Evolutionary conservation across 805 yeast species (phyloP).

Genomic region (Groenewaldozyma tartarivorans): DNA sequence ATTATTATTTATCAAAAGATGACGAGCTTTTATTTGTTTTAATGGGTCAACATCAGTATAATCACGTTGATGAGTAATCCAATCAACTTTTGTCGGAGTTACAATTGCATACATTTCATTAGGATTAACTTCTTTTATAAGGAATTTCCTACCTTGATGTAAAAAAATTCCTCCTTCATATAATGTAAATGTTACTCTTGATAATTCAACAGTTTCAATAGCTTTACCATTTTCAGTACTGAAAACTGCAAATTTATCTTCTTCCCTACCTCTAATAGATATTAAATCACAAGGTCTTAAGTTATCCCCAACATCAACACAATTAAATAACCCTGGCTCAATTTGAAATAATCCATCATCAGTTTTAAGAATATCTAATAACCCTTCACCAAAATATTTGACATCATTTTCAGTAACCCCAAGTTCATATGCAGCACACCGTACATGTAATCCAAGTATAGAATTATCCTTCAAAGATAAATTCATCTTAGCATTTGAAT

Average conservation of each 20-base stretch:
- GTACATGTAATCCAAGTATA: slow-evolving; percentile 74
- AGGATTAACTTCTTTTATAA: slow-evolving; percentile 74
- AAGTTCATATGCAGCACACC: slow-evolving; percentile 86
- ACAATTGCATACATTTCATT: slow-evolving; percentile 79
- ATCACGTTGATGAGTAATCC: slow-evolving; percentile 89
- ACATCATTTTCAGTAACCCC: slow-evolving; percentile 50
- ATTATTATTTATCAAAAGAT: slow-evolving; percentile 1
- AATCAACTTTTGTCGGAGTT: slow-evolving; percentile 81
- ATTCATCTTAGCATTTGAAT: slow-evolving; percentile 47
- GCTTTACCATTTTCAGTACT: slow-evolving; percentile 65
- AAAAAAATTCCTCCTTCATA: slow-evolving; percentile 90
- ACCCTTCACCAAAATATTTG: slow-evolving; percentile 44
- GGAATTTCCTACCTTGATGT: slow-evolving; percentile 87
- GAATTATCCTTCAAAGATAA: slow-evolving; percentile 52
- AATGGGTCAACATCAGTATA: slow-evolving; percentile 87
- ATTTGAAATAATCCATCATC: background rate
- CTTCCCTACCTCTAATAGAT: slow-evolving; percentile 74
- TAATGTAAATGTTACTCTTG: slow-evolving; percentile 79
- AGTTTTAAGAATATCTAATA: background rate
- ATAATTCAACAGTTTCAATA: slow-evolving; percentile 82
- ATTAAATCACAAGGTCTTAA: slow-evolving; percentile 43
- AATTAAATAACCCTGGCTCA: background rate
- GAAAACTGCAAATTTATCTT: slow-evolving; percentile 76
- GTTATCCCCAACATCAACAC: background rate
- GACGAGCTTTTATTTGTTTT: slow-evolving; percentile 20